Evolutionary conservation across 177 flowering plant genomes (phyloP), one percentile per base, ranked within the genome.

Genomic region (Vitis hybrid): DNA sequence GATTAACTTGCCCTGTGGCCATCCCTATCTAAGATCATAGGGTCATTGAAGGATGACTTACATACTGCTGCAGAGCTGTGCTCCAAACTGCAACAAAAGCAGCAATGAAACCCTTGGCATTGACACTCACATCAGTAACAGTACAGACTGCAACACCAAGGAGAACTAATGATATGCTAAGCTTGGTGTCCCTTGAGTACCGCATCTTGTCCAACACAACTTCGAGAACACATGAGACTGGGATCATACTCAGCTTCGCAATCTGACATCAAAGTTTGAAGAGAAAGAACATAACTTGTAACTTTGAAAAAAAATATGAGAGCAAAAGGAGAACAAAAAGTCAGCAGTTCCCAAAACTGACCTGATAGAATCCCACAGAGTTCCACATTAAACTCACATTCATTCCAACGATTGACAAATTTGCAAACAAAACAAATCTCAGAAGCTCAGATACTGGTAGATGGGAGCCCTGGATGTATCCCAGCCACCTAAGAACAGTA

Each of bases 301-400:
- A 17, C 33, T 50, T 38, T 52, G 5, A 13, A 50, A 24, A 64
- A 38, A 8, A 38, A 38, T 1, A 38, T 5, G 47, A 7, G 0
- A 38, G 47, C 9, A 38, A 38, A 38, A 38, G 47, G 47, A 38
- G 47, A 38, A 5, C 2, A 38, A 44, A 4, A 2, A 13, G 17
- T 3, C 22, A 22, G 19, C 8, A 22, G 11, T 47, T 13, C 61
- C 38, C 19, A 20, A 15, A 59, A 76, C 68, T 67, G 19, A 86
- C 92, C 92, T 88, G 92, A 71, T 88, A 88, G 69, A 88, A 88
- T 53, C 92, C 92, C 58, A 88, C 90, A 13, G 92, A 86, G 54
- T 88, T 88, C 92, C 92, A 88, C 92, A 88, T 88, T 59, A 88
- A 72, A 71, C 92, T 86, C 71, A 88, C 86, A 61, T 88, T 88